phyloP scores from a whole-genome alignment of 352 stramenopile species.

The Globisporangium barbulae region DNA sequence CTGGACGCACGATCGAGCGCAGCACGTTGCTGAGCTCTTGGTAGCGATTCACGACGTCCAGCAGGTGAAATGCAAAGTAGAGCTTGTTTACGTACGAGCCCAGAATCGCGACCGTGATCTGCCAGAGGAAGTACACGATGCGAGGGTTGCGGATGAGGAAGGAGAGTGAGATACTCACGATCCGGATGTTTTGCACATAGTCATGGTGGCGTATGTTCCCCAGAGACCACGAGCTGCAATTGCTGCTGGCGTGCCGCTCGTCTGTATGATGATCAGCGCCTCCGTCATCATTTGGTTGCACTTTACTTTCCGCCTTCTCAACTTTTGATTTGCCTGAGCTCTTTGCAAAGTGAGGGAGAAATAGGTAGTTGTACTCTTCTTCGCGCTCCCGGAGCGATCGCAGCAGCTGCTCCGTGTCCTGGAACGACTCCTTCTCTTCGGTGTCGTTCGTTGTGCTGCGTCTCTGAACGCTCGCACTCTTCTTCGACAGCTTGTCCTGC shows the following conservation, averaged over 20 bases:
- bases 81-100: conserved; percentile 69
- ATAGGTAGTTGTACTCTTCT: conserved; percentile 63
- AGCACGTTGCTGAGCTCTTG: conserved; percentile 72
- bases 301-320: not conserved
- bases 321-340: not conserved
- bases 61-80: conserved; percentile 73
- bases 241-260: not conserved
- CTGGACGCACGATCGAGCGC: conserved; percentile 54
- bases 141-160: conserved; percentile 53
- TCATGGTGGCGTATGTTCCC: not conserved
- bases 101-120: conserved; percentile 57
- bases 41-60: conserved; percentile 79
- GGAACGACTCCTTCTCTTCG: conserved; percentile 51
- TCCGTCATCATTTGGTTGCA: not conserved
- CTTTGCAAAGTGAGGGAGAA: conserved; percentile 30
- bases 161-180: conserved; percentile 39
- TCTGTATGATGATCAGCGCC: not conserved
- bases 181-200: conserved; percentile 16
- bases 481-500: conserved; percentile 40
- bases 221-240: not conserved
- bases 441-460: conserved; percentile 14
- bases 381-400: conserved; percentile 55
- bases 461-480: conserved; percentile 31
- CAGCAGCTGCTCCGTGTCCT: conserved; percentile 60
- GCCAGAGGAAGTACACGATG: conserved; percentile 52